Evolutionary conservation across 345 rosid genomes (phyloP).

Genomic region (Iberis pinnata): DNA sequence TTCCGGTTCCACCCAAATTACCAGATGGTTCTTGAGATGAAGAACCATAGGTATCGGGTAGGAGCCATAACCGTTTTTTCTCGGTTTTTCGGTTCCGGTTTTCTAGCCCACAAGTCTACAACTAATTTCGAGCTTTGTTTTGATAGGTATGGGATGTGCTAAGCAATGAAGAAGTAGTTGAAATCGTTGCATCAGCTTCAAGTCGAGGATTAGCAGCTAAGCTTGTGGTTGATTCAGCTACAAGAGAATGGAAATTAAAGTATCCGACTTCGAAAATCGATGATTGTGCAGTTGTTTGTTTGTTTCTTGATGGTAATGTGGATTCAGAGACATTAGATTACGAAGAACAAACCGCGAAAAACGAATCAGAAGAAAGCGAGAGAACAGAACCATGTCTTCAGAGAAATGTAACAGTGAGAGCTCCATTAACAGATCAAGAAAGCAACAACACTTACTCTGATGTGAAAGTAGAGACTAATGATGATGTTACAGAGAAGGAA

Average conservation of each 20-base stretch:
- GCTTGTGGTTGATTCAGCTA: conserved; percentile 75
- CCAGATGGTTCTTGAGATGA: too few species aligned
- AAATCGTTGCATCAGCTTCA: conserved; percentile 73
- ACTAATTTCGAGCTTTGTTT: conserved; percentile 1
- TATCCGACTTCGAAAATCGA: conserved; percentile 99
- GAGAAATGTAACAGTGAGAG: conserved; percentile 79
- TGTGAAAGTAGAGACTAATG: conserved; percentile 33
- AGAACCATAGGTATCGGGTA: too few species aligned
- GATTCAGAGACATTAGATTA: conserved; percentile 67
- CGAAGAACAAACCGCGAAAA: conserved; percentile 76
- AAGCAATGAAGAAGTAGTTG: conserved; percentile 96
- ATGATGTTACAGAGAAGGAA: conserved; percentile 33
- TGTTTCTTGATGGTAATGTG: conserved; percentile 93
- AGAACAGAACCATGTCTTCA: conserved; percentile 75
- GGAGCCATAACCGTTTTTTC: too few species aligned
- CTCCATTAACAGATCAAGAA: conserved; percentile 42
- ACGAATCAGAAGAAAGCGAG: conserved; percentile 74
- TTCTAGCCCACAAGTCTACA: too few species aligned
- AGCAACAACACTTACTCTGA: conserved; percentile 38
- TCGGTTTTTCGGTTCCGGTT: too few species aligned
- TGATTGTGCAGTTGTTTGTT: conserved; percentile 97
- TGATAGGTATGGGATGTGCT: conserved; percentile 95
- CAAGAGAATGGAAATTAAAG: conserved; percentile 89
- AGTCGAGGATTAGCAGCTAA: conserved; percentile 80
- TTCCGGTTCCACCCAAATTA: too few species aligned